Conservation (phyloP, 148 eudicot genomes). For the Vaccinium corymbosum region DNA sequence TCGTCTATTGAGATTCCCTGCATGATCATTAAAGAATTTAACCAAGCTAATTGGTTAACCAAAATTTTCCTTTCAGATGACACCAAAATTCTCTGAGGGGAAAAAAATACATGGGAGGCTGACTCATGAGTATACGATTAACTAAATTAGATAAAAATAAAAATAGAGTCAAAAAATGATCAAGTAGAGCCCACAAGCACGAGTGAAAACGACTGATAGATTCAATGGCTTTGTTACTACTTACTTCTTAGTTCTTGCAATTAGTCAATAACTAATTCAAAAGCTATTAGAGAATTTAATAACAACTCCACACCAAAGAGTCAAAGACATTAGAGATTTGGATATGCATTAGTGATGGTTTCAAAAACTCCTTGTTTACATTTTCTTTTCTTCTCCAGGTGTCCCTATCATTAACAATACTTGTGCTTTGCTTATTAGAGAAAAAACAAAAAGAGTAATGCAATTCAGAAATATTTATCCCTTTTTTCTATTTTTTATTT, state of each 20-base stretch:
- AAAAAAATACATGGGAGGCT: neutral
- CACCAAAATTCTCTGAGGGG: neutral
- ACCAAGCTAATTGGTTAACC: neutral
- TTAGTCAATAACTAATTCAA: neutral
- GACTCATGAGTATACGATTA: too few species aligned
- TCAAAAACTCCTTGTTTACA: neutral
- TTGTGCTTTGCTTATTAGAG: neutral
- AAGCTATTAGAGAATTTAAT: too few species aligned
- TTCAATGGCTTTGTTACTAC: neutral
- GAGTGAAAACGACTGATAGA: neutral
- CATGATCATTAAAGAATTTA: constrained; percentile 12
- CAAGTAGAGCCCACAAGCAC: neutral
- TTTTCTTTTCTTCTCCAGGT: neutral
- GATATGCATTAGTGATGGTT: neutral
- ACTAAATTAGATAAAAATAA: neutral
- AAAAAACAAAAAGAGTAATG: neutral
- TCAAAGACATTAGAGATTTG: neutral
- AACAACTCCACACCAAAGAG: neutral
- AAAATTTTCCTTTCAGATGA: neutral
- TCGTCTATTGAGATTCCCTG: constrained; percentile 80
- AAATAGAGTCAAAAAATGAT: neutral
- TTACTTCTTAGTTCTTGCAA: neutral
- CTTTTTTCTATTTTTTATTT: neutral
- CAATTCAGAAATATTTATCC: neutral
- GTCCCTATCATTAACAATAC: neutral